These are phyloP conservation scores for Yamadazyma trypodendri DNA, from an alignment of 1,139 yeast genomes.

Conservation along the genomic window DNA sequence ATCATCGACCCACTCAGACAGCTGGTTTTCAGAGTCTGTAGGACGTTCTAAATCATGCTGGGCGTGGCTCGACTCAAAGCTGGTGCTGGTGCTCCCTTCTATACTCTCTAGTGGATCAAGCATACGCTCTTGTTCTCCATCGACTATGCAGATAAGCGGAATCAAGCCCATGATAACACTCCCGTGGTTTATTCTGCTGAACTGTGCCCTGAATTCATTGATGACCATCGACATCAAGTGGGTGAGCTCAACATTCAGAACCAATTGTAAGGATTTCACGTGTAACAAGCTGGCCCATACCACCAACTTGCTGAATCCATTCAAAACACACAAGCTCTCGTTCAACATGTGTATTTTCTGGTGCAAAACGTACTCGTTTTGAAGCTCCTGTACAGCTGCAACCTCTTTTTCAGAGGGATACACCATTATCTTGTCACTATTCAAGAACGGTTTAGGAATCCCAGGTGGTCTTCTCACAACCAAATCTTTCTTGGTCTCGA, in stretches of 20 bases:
- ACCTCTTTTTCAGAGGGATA: conserved; percentile 36
- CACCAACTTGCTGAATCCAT: conserved; percentile 36
- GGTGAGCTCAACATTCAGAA: conserved; percentile 4
- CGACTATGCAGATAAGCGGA: conserved; percentile 22
- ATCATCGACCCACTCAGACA: conserved; percentile 8
- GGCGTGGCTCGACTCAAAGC: too few relatives aligned
- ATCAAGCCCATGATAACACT: conserved; percentile 16
- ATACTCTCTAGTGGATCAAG: conserved; percentile 9
- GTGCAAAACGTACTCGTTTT: conserved; percentile 40
- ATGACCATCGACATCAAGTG: conserved; percentile 18
- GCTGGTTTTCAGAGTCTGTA: conserved; percentile 1
- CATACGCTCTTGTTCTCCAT: conserved; percentile 12
- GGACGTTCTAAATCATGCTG: too few relatives aligned
- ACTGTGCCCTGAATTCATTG: conserved; percentile 24
- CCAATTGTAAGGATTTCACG: conserved; percentile 16
- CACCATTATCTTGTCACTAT: conserved; percentile 34
- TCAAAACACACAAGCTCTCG: conserved; percentile 37
- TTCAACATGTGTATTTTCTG: conserved; percentile 38
- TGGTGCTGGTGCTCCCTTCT: not conserved
- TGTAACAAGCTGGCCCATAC: conserved; percentile 33
- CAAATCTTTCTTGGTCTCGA: conserved; percentile 17
- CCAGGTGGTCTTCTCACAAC: conserved; percentile 30
- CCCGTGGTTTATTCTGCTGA: conserved; percentile 16
- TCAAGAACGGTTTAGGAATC: conserved; percentile 42
- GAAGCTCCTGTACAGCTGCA: conserved; percentile 23